Evolutionary conservation across 352 stramenopile species (phyloP), one percentile per base, ranked within the genome.

Genomic region (Pythium aquatile): DNA sequence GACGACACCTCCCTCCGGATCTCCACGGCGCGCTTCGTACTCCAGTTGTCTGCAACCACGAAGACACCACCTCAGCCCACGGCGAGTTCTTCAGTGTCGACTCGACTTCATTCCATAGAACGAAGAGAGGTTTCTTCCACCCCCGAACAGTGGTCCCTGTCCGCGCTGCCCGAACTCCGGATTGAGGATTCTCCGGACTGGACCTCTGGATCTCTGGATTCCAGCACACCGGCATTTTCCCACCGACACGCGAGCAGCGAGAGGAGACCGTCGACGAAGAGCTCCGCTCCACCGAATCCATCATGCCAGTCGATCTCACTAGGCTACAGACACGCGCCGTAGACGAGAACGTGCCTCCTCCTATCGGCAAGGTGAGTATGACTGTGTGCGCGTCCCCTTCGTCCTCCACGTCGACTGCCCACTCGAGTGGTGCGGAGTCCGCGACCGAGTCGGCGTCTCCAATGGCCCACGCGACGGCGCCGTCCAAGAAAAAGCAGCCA

Each of bases 361-460:
- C 26, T 3, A 51, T 30, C 44, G 42, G 5, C 35, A 59, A 33
- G 20, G 11, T 48, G 47, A 24, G 17, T 24, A 7, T 37, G 35
- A 33, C 37, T 10, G 16, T 51, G 44, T 51, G 44, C 20, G 44
- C 52, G 42, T 54, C 54, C 1, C 32, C 52, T n/a, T 9, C 59
- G 8, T 35, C 48, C 9, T 61, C 52, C 5, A 17, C 47, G 24
- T 5, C 49, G 28, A 32, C 48, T 11, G 53, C 61, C 32, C 35
- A 29, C n/a, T 58, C 62, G 37, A 64, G 55, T 28, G 58, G 63
- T 48, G 37, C 55, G 37, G 63, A 69, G 55, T 69, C 63, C 35
- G 30, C 56, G n/a, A 35, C 47, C 8, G 47, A n/a, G 29, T 46
- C n/a, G 39, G 55, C 47, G 51, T 63, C 51, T 24, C 51, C 29